phyloP scores from a whole-genome alignment of 139 green algal species.

The Tetraselmis striata region DNA sequence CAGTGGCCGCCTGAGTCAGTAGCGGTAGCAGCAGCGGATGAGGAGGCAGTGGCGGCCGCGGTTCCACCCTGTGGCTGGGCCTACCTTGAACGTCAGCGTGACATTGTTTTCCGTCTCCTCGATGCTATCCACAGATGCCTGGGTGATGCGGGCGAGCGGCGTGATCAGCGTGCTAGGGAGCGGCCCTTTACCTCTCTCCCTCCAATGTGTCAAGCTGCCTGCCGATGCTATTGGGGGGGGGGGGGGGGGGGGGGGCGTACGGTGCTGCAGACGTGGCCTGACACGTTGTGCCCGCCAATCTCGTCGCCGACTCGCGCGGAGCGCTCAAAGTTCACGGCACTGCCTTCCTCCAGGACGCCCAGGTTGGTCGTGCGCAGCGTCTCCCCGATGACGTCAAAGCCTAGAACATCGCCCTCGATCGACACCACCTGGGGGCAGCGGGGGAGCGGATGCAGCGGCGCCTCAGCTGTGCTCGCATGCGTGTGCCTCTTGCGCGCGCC shows the following conservation, averaged over 20 bases:
- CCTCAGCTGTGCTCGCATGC: no score
- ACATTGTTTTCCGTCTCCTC: conserved; percentile 69
- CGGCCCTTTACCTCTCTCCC: no score
- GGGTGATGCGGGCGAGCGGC: no score
- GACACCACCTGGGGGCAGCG: neutral
- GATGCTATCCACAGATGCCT: conserved; percentile 14
- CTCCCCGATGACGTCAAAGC: conserved; percentile 91
- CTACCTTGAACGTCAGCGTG: conserved; percentile 57
- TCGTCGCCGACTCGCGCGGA: conserved; percentile 80
- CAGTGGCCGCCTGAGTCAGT: no score
- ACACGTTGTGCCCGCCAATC: conserved; percentile 90
- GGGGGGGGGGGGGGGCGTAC: conserved; percentile 14
- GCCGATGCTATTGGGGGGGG: no score
- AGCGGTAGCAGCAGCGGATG: no score
- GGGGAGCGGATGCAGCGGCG: neutral
- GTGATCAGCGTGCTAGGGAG: no score
- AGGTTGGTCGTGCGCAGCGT: conserved; percentile 87
- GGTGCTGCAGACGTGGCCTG: conserved; percentile 80
- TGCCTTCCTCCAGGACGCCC: conserved; percentile 47
- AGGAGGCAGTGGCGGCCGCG: no score
- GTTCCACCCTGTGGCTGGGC: no score
- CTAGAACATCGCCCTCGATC: conserved; percentile 27
- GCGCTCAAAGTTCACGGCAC: conserved; percentile 81
- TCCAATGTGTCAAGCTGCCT: no score
- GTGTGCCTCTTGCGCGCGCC: no score